These are phyloP conservation scores for Colletotrichum graminicola DNA, from an alignment of 2,329 filamentous ascomycete species.

Conservation along the genomic window DNA sequence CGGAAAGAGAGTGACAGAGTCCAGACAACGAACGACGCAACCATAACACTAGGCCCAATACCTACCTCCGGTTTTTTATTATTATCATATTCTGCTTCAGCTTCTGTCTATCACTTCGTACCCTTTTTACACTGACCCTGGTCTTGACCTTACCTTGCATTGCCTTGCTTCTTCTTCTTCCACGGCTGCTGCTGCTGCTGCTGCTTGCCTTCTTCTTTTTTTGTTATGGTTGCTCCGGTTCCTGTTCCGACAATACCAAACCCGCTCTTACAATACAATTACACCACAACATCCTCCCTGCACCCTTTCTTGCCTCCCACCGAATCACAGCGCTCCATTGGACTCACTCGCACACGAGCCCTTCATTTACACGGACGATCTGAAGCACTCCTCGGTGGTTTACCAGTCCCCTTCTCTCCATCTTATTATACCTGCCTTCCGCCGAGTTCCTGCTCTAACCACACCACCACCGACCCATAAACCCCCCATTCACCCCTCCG, in stretches of 20 bases:
- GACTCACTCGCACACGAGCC: slow-evolving; percentile 35
- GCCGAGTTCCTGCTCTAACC: slow-evolving; percentile 1
- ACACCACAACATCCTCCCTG: not conserved
- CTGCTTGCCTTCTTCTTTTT: slow-evolving; percentile 19
- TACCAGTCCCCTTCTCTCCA: not conserved
- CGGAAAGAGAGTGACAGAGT: slow-evolving; percentile 25
- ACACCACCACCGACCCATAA: not conserved
- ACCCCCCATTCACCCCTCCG: not conserved
- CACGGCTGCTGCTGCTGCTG: slow-evolving; percentile 3
- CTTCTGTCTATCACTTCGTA: slow-evolving; percentile 32
- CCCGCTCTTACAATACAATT: slow-evolving; percentile 25
- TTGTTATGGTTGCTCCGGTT: slow-evolving; percentile 14
- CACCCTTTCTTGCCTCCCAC: slow-evolving; percentile 23
- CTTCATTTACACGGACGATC: slow-evolving; percentile 41
- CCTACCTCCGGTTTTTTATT: slow-evolving; percentile 27
- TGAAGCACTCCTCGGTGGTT: slow-evolving; percentile 20
- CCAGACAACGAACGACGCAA: slow-evolving; percentile 43
- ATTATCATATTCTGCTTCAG: slow-evolving; percentile 17
- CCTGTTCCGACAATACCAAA: slow-evolving; percentile 10
- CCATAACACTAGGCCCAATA: slow-evolving; percentile 39
- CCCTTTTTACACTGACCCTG: slow-evolving; percentile 18
- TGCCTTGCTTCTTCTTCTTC: slow-evolving; percentile 19
- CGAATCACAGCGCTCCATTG: slow-evolving; percentile 37
- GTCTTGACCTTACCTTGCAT: slow-evolving; percentile 9
- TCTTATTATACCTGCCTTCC: slow-evolving; percentile 12